phyloP scores from a whole-genome alignment of 352 stramenopile genomes.

The Pythium sukuiense region DNA sequence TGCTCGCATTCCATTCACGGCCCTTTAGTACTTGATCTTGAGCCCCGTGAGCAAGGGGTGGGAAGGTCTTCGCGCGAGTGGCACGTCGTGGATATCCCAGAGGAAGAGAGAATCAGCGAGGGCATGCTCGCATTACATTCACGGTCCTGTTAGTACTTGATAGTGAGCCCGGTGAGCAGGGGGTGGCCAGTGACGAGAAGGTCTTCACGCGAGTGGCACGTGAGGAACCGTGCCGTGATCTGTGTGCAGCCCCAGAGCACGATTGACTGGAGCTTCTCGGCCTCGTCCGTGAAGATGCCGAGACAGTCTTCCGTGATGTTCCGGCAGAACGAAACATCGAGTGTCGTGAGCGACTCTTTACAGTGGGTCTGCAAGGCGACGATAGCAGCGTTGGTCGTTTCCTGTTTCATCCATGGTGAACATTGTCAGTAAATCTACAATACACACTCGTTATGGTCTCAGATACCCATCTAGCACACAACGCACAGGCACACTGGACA shows the following conservation, averaged over 20 bases:
- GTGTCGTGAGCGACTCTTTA: conserved; percentile 34
- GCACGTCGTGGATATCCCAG: too few relatives aligned
- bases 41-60: too few relatives aligned
- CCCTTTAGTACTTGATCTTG: too few relatives aligned
- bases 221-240: conserved; percentile 75
- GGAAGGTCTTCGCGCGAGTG: too few relatives aligned
- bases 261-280: conserved; percentile 44
- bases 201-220: conserved; percentile 60
- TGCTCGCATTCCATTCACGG: too few relatives aligned
- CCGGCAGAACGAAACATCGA: conserved; percentile 82
- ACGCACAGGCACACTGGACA: conserved; percentile 77
- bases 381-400: conserved; percentile 56
- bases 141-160: conserved; percentile 47
- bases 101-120: too few relatives aligned
- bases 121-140: too few relatives aligned
- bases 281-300: conserved; percentile 54
- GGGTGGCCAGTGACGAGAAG: conserved; percentile 67
- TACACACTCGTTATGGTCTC: neutral
- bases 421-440: too few relatives aligned
- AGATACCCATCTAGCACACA: neutral
- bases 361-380: conserved; percentile 54
- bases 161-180: conserved; percentile 67
- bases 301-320: conserved; percentile 69
- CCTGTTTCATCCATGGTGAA: conserved; percentile 24
- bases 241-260: conserved; percentile 81